Conservation (phyloP, 176 grass and related monocot species). For the Eremochloa ophiuroides region DNA sequence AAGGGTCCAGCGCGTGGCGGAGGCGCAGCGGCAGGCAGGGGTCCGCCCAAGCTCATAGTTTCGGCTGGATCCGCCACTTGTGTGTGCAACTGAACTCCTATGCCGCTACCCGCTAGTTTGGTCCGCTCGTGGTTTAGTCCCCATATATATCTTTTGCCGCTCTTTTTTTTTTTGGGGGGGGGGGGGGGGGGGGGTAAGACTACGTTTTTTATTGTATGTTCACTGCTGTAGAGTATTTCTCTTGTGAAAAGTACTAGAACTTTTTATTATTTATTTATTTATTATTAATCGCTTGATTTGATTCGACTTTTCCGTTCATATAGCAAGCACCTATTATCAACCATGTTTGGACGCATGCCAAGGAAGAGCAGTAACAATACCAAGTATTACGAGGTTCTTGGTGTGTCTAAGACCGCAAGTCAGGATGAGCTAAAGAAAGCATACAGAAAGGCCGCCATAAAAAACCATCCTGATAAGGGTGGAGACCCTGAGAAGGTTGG, state of each 20-base stretch:
- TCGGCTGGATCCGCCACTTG: too few relatives aligned
- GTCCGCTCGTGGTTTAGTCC: background rate
- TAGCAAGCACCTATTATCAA: slow-evolving; percentile 23
- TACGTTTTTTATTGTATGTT: background rate
- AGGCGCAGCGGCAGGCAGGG: too few relatives aligned
- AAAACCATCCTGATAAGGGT: slow-evolving; percentile 95
- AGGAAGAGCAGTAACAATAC: slow-evolving; percentile 77
- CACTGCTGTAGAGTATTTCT: background rate
- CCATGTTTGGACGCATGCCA: slow-evolving; percentile 92
- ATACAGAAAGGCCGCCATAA: slow-evolving; percentile 79
- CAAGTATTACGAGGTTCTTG: slow-evolving; percentile 93
- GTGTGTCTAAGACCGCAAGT: slow-evolving; percentile 72
- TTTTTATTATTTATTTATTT: background rate
- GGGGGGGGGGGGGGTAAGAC: too few relatives aligned
- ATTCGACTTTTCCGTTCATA: background rate
- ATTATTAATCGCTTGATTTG: background rate
- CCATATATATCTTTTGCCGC: too few relatives aligned
- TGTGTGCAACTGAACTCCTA: background rate
- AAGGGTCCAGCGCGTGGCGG: too few relatives aligned
- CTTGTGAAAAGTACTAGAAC: background rate
- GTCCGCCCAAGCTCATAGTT: too few relatives aligned
- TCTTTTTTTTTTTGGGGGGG: too few relatives aligned
- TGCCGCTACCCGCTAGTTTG: background rate
- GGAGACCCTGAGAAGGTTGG: slow-evolving; percentile 90
- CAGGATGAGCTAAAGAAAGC: slow-evolving; percentile 93